A percentile compares a stretch with the other conserved stretches of the same genome.
These are phyloP conservation scores for Moniliophthora roreri DNA, from an alignment of 1,284 basidiomycete species.

Conservation along the genomic window DNA sequence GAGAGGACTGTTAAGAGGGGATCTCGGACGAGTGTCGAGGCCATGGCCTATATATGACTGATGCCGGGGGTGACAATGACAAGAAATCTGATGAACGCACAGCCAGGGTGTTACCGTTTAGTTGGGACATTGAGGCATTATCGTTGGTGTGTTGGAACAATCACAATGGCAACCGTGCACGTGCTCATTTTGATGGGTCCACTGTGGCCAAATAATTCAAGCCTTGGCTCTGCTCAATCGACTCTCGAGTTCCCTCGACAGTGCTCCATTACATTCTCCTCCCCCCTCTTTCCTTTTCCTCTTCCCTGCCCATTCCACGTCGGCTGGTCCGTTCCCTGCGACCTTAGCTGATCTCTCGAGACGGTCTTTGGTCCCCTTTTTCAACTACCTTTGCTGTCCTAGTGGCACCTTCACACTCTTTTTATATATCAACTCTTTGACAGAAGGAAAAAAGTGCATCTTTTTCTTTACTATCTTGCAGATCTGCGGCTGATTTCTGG, in stretches of 20 bases:
- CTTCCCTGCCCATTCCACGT: slow-evolving; percentile 30
- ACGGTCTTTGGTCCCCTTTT: slow-evolving; percentile 22
- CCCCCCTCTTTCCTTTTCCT: slow-evolving; percentile 20
- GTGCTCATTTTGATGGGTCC: too few relatives aligned
- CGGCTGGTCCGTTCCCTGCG: slow-evolving; percentile 50
- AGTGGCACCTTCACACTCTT: slow-evolving; percentile 41
- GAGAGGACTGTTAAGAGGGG: too few relatives aligned
- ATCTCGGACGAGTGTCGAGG: too few relatives aligned
- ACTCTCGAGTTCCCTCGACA: slow-evolving; percentile 20
- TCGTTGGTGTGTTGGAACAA: too few relatives aligned
- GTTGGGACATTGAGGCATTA: too few relatives aligned
- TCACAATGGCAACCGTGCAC: too few relatives aligned
- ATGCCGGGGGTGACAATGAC: too few relatives aligned
- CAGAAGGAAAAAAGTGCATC: slow-evolving; percentile 11
- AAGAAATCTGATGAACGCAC: too few relatives aligned
- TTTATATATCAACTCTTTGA: not conserved
- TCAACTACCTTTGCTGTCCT: slow-evolving; percentile 32
- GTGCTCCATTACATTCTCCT: slow-evolving; percentile 15
- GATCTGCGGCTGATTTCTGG: slow-evolving; percentile 2
- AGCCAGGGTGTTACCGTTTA: too few relatives aligned
- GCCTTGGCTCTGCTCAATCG: slow-evolving; percentile 6
- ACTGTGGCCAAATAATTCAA: not conserved
- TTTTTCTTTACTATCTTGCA: slow-evolving; percentile 10
- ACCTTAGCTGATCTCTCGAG: slow-evolving; percentile 16
- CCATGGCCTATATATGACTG: too few relatives aligned